Evolutionary conservation across 2,329 filamentous ascomycete species (phyloP).

Genomic region (Xylariaceae sp.): DNA sequence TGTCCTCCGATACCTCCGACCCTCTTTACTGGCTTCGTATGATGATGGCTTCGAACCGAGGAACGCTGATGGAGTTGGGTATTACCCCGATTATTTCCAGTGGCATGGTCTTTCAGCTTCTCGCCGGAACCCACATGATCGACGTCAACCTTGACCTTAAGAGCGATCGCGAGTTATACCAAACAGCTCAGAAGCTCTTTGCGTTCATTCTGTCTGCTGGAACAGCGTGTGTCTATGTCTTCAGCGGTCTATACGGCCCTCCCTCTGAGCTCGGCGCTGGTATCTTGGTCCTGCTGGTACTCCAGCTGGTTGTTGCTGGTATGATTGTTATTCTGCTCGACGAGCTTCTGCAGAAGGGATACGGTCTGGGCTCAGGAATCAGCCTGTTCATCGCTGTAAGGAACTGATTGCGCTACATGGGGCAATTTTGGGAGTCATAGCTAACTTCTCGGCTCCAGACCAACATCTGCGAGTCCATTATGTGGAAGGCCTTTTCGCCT

Average conservation of each 20-base stretch:
- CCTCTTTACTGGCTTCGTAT: constrained; percentile 99
- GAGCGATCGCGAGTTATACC: constrained; percentile 98
- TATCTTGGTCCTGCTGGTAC: constrained; percentile 96
- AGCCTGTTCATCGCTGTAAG: constrained; percentile 85
- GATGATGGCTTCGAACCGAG: constrained; percentile 99
- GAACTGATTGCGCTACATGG: too few relatives aligned
- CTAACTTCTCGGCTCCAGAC: constrained; percentile 47
- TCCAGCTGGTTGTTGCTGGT: constrained; percentile 95
- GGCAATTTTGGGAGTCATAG: too few relatives aligned
- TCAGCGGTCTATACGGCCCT: constrained; percentile 95
- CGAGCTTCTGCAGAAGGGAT: constrained; percentile 98
- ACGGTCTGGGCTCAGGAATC: constrained; percentile 96
- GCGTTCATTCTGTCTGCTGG: constrained; percentile 97
- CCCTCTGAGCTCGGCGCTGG: constrained; percentile 95
- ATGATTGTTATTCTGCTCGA: constrained; percentile 99
- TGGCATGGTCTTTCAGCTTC: constrained; percentile 99
- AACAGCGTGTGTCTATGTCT: constrained; percentile 95
- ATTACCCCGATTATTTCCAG: constrained; percentile 99
- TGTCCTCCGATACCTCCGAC: constrained; percentile 97
- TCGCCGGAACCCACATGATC: constrained; percentile 98
- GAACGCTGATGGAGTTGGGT: constrained; percentile 92
- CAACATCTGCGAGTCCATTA: constrained; percentile 99
- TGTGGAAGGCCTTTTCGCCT: constrained; percentile 99
- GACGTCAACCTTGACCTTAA: constrained; percentile 99
- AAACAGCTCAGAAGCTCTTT: constrained; percentile 98